Conservation (phyloP, 768 basidiomycete species). For the Termitomyces sp. region DNA sequence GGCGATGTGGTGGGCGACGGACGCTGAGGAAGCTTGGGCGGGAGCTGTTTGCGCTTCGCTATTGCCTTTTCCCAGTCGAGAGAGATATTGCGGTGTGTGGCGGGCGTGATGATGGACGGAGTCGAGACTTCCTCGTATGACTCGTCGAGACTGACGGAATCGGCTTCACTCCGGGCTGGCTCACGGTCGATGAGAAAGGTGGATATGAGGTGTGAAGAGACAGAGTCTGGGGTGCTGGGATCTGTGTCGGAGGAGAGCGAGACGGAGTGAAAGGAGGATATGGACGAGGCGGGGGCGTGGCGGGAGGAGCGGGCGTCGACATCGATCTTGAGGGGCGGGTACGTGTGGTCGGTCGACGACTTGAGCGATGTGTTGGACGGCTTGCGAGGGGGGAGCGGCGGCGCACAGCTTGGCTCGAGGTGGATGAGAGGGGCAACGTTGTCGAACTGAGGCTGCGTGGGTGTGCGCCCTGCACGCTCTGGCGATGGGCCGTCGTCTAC, state of each 20-base stretch:
- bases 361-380: conserved; percentile 53
- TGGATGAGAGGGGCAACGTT: conserved; percentile 47
- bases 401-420: conserved; percentile 48
- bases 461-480: no score
- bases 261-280: conserved; percentile 83
- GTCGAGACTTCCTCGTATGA: conserved; percentile 72
- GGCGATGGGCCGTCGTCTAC: conserved; percentile 50
- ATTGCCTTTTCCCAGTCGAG: no score
- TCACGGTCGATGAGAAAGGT: no score
- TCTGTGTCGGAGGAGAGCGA: conserved; percentile 68
- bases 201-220: no score
- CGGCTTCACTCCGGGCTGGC: no score
- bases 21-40: conserved; percentile 51
- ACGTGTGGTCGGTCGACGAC: conserved; percentile 55
- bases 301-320: conserved; percentile 35
- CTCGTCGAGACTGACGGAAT: conserved; percentile 60
- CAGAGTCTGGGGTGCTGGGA: no score
- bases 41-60: conserved; percentile 25
- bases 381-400: conserved; percentile 68
- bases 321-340: conserved; percentile 46
- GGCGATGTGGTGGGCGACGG: conserved; percentile 35
- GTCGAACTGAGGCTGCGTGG: no score
- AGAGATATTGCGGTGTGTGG: conserved; percentile 29
- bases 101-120: conserved; percentile 53
- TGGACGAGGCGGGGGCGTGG: conserved; percentile 66